phyloP scores from a whole-genome alignment of 306 rosid genomes.

The Prunus mira region DNA sequence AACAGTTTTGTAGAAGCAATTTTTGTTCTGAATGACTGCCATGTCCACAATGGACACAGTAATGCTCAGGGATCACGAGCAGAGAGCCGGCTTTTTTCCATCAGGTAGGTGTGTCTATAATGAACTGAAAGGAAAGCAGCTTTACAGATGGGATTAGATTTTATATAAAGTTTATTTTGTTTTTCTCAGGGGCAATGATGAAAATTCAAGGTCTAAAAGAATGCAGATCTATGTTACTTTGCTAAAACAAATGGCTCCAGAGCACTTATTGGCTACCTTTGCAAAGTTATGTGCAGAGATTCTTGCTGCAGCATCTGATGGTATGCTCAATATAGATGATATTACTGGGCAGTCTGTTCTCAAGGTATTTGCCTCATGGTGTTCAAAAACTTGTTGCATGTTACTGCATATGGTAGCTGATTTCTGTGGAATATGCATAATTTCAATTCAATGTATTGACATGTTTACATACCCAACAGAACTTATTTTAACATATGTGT shows the following conservation, averaged over 20 bases:
- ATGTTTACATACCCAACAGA: background rate
- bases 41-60: slow-evolving; percentile 58
- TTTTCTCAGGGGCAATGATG: slow-evolving; percentile 75
- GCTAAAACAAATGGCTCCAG: slow-evolving; percentile 94
- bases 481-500: background rate
- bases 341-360: slow-evolving; percentile 72
- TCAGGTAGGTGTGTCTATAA: slow-evolving; percentile 52
- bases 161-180: slow-evolving; percentile 8
- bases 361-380: slow-evolving; percentile 46
- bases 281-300: slow-evolving; percentile 91
- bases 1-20: slow-evolving; percentile 93
- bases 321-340: slow-evolving; percentile 71
- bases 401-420: background rate
- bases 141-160: slow-evolving; percentile 11
- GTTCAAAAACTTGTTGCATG: background rate
- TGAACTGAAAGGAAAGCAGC: slow-evolving; percentile 12
- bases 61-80: slow-evolving; percentile 49
- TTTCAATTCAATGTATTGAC: background rate
- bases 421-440: background rate
- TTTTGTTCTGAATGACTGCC: slow-evolving; percentile 77
- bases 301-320: slow-evolving; percentile 91
- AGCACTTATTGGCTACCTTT: slow-evolving; percentile 87
- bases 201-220: slow-evolving; percentile 69
- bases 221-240: slow-evolving; percentile 84
- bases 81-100: slow-evolving; percentile 65